Base-by-base conservation (phyloP, 75 land plant species). In the Sequoia sempervirens region DNA sequence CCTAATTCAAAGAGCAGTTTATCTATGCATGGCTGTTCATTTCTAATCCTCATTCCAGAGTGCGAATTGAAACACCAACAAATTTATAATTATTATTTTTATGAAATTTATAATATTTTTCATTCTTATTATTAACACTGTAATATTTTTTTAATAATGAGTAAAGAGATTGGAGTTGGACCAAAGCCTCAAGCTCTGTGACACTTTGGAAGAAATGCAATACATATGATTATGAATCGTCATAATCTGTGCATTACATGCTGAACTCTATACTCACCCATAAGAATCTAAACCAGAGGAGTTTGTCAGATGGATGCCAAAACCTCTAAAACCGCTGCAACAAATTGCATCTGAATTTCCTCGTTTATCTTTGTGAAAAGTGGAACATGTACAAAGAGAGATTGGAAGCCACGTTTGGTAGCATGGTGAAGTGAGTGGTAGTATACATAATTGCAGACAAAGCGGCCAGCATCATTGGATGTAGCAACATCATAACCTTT, bases 301-400 rank as follows among this genome's bases (percentile, higher is more conserved):
- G 14, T 14, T 70, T 80, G 83, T 40, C 85, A 83, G 46, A 87
- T n/a, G 76, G 93, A 87, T 40, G 98, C 91, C 85, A 96, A 88
- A 37, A 93, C 88, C 86, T 95, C 95, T 83, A 96, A 86, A 52
- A 95, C 86, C 30, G 97, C 89, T 81, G 93, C 90, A 52, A 91
- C 85, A 84, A 96, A 96, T 53, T 95, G 90, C 94, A 96, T 90
- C 83, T 96, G 99, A 54, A 87, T 90, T 82, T 93, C 93, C 88
- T 90, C 94, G 50, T 91, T 90, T 58, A 96, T 94, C 38, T 92
- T 93, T 82, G 86, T 37, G 89, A 96, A 96, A 84, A 94, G 88
- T 46, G 99, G 99, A 38, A 96, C 97, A 84, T 96, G 99, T 20
- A 96, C 96, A 87, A 96, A 96, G n/a, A 96, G 86, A 36, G 98